phyloP scores from a whole-genome alignment of 2,329 filamentous ascomycete genomes.

The Fusarium odoratissimum region DNA sequence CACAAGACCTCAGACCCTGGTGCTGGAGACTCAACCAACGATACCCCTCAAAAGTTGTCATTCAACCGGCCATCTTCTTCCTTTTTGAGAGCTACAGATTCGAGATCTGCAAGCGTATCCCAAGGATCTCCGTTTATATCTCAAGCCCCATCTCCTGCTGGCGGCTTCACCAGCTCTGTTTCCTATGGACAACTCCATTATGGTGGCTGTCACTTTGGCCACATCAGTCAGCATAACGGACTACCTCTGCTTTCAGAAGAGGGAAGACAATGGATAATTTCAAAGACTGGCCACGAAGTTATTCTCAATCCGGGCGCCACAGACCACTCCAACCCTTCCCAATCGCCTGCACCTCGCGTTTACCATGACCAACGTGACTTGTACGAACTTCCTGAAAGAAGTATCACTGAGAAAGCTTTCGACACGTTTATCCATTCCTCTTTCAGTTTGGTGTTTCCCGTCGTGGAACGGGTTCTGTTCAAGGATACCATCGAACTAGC shows the following conservation, averaged over 20 bases:
- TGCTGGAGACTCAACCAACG: neutral
- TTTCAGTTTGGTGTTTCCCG: constrained; percentile 59
- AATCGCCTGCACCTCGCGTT: neutral
- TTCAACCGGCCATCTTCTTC: neutral
- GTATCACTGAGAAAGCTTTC: constrained; percentile 44
- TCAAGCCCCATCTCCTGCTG: neutral
- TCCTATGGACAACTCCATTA: constrained; percentile 43
- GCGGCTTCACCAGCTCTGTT: constrained; percentile 15
- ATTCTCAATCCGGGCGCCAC: neutral
- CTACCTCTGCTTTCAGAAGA: constrained; percentile 37
- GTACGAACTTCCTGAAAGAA: constrained; percentile 38
- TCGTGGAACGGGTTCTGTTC: constrained; percentile 61
- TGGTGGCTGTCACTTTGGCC: constrained; percentile 38
- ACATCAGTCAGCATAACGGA: constrained; percentile 42
- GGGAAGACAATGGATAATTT: constrained; percentile 36
- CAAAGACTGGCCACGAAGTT: constrained; percentile 34
- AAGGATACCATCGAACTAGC: constrained; percentile 57
- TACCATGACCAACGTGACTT: constrained; percentile 3
- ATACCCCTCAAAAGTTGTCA: neutral
- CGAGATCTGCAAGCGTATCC: constrained; percentile 4
- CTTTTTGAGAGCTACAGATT: constrained; percentile 11
- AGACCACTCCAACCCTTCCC: neutral
- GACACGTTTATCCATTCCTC: constrained; percentile 45
- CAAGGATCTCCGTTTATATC: neutral
- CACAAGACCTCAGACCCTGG: neutral